These are phyloP conservation scores for Botrytis aclada DNA, from an alignment of 2,329 filamentous ascomycete species.

Conservation along the genomic window DNA sequence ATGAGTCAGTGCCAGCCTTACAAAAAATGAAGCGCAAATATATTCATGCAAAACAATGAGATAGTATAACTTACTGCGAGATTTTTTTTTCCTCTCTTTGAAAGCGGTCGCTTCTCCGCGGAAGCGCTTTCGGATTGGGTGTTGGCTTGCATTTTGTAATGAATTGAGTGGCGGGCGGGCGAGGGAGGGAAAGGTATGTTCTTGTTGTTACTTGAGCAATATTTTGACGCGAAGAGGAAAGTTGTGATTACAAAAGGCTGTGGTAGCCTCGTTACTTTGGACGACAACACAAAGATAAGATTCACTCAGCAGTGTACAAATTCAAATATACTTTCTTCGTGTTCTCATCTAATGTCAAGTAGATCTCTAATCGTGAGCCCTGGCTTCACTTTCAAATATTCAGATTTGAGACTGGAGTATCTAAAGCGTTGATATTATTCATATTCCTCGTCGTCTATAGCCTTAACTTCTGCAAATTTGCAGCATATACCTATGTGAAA, in stretches of 20 bases:
- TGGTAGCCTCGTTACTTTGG: background rate
- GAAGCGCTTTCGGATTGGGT: background rate
- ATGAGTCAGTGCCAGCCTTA: rapidly evolving
- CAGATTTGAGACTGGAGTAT: no score
- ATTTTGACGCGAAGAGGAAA: rapidly evolving
- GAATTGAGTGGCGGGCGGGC: background rate
- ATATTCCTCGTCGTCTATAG: no score
- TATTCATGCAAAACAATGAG: background rate
- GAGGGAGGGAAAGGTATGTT: no score
- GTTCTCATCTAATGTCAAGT: background rate
- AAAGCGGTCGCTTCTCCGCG: background rate
- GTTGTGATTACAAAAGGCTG: background rate
- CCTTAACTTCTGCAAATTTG: no score
- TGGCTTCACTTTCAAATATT: no score
- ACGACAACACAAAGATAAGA: background rate
- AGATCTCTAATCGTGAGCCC: background rate
- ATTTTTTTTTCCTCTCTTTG: background rate
- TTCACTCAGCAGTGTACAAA: background rate
- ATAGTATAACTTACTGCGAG: background rate
- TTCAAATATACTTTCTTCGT: background rate
- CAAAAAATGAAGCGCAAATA: background rate
- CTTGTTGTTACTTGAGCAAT: background rate
- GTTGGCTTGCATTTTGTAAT: background rate
- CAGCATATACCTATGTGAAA: no score
- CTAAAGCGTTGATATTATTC: no score